phyloP scores from a whole-genome alignment of 176 grass and related monocot genomes.

The Ampelocalamus luodianensis region DNA sequence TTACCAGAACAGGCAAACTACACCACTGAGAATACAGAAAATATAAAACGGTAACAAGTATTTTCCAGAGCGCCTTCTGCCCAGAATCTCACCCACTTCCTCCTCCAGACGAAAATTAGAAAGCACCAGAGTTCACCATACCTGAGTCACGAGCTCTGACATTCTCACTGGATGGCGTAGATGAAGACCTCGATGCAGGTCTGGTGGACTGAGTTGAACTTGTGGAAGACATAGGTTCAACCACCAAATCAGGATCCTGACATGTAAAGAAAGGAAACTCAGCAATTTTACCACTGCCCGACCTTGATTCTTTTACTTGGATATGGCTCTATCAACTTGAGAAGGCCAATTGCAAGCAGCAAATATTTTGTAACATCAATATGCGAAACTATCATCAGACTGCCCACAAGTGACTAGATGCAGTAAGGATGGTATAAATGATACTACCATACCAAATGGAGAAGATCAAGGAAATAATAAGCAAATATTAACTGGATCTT shows the following conservation, averaged over 20 bases:
- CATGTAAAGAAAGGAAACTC: constrained; percentile 19
- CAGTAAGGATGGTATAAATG: constrained; percentile 1
- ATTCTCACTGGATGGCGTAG: constrained; percentile 58
- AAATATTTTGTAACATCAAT: constrained; percentile 8
- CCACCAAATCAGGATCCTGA: constrained; percentile 81
- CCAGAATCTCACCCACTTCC: background rate
- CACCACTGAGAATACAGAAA: background rate
- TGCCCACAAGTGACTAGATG: constrained; percentile 4
- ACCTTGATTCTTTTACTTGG: background rate
- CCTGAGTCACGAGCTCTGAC: constrained; percentile 64
- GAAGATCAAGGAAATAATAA: constrained; percentile 10
- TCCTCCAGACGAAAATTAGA: background rate
- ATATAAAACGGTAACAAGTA: constrained; percentile 1
- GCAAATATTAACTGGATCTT: background rate
- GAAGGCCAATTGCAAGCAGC: constrained; percentile 11
- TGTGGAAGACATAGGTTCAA: constrained; percentile 73
- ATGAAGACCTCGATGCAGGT: constrained; percentile 60
- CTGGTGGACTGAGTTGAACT: constrained; percentile 61
- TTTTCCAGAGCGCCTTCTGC: background rate
- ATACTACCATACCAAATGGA: background rate
- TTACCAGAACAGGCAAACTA: background rate
- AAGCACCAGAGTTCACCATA: constrained; percentile 38
- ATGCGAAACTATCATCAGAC: background rate
- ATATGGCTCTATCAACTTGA: constrained; percentile 9
- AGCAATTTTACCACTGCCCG: background rate